Conservation (phyloP, 352 stramenopile species). For the Phytopythium oedochilum region DNA sequence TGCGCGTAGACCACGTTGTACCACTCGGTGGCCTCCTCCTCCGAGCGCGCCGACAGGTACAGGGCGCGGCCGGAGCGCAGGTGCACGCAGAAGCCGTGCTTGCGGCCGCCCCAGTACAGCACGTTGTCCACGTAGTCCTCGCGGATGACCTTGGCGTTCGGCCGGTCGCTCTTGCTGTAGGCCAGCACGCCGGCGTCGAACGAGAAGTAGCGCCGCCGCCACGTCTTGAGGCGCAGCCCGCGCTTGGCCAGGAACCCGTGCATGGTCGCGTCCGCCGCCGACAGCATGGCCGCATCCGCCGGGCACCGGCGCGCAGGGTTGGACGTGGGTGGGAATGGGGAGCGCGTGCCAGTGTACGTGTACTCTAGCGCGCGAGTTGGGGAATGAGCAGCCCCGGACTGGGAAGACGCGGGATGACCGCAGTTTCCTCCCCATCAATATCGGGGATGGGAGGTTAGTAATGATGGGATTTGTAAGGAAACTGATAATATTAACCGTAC, state of each 20-base stretch:
- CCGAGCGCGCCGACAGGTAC: slow-evolving; percentile 42
- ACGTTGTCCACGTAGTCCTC: slow-evolving; percentile 58
- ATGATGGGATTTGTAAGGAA: background rate
- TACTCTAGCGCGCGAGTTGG: too few species aligned
- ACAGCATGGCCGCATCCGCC: background rate
- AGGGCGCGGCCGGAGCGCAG: slow-evolving; percentile 45
- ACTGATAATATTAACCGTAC: background rate
- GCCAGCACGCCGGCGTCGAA: slow-evolving; percentile 58
- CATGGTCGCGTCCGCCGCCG: slow-evolving; percentile 5
- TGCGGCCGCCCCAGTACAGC: slow-evolving; percentile 52
- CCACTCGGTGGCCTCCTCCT: slow-evolving; percentile 47
- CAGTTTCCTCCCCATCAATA: background rate
- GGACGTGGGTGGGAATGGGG: too few species aligned
- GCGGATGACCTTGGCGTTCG: slow-evolving; percentile 31
- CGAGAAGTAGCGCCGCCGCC: slow-evolving; percentile 64
- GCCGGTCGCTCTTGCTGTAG: slow-evolving; percentile 51
- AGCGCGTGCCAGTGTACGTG: too few species aligned
- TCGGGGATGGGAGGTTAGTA: background rate
- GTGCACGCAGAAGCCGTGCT: slow-evolving; percentile 52
- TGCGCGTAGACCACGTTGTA: slow-evolving; percentile 51
- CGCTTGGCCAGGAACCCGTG: slow-evolving; percentile 57
- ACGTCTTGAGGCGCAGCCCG: slow-evolving; percentile 58
- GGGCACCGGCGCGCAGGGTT: background rate
- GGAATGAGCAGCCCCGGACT: background rate
- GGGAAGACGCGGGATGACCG: background rate